Base-by-base conservation (phyloP, 1,284 basidiomycete genomes). In the Cryptococcus amylolentus region DNA sequence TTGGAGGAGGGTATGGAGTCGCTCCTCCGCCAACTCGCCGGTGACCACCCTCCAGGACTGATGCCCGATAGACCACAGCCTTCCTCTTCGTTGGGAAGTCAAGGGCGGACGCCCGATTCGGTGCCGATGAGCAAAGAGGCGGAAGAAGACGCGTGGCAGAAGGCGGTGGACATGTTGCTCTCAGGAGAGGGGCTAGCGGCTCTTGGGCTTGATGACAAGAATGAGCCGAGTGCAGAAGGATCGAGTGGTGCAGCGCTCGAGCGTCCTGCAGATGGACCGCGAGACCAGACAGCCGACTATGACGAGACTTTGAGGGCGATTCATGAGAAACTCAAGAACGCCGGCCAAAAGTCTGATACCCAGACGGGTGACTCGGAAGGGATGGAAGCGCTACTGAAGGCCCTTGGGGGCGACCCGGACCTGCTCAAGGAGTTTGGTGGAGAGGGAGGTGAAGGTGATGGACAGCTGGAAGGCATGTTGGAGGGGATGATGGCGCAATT, bases 401-500 rank as follows among this genome's bases (percentile, higher is more conserved):
- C 67, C 55, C 61, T 76, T 70, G 16, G 82, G 76, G 44, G 73
- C 79, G 4, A 74, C 86, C 6, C 82, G 54, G 76, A 79, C 28
- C 72, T 86, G 16, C 75, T 88, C 62, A 68, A 53, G 78, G 77
- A 23, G 75, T 79, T 79, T n/a, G 76, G 82, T 9, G 78, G 75
- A 28, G 78, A 74, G 4, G 72, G 67, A n/a, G 80, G 81, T n/a
- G 86, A 86, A 20, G 83, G 83, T 38, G 85, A 88, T 52, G 31
- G 31, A 10, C 31, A 35, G 31, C 76, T 94, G 7, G 84, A 86
- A 49, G 85, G 83, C 9, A 81, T 96, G 64, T 80, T 98, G 23
- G 91, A 98, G 73, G 84, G 81, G 41, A 91, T 98, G 88, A 92
- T 95, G 93, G 83, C 84, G 16, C 87, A 93, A 71, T 81, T 98